Evolutionary conservation across 1,284 basidiomycete genomes (phyloP).

Genomic region (Sporisorium iseilematis-ciliati): DNA sequence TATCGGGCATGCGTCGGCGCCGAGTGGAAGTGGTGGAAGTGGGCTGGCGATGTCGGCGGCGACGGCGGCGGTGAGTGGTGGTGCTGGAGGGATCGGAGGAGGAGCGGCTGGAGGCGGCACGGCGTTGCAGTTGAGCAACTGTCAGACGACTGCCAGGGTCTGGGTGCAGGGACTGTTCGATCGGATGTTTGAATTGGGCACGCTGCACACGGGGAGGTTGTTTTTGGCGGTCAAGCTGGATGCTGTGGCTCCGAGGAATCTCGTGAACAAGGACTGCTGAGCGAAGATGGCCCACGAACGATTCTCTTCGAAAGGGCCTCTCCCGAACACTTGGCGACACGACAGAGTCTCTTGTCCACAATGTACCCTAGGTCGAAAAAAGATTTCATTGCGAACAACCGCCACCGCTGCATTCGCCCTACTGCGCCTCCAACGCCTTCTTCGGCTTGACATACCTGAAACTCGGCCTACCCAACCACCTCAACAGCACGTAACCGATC

Average conservation of each 20-base stretch:
- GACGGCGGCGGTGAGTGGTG: background rate
- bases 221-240: conserved; percentile 49
- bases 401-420: too few relatives aligned
- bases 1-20: background rate
- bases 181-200: conserved; percentile 50
- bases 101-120: background rate
- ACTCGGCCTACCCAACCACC: conserved; percentile 32
- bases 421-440: conserved; percentile 9
- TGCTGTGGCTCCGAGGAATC: conserved; percentile 5
- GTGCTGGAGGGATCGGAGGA: background rate
- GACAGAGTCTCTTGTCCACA: too few relatives aligned
- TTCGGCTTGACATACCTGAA: conserved; percentile 45
- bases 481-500: conserved; percentile 42
- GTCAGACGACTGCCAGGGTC: conserved; percentile 36
- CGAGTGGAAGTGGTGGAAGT: background rate
- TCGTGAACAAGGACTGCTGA: background rate
- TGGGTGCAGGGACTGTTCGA: conserved; percentile 57
- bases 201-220: conserved; percentile 28
- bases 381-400: too few relatives aligned
- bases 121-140: conserved; percentile 24
- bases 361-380: too few relatives aligned
- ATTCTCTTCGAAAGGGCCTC: too few relatives aligned
- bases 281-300: too few relatives aligned
- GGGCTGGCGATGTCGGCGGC: conserved; percentile 2
- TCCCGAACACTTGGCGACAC: too few relatives aligned